phyloP scores from a whole-genome alignment of 2,329 filamentous ascomycete species.

The Metarhizium anisopliae region DNA sequence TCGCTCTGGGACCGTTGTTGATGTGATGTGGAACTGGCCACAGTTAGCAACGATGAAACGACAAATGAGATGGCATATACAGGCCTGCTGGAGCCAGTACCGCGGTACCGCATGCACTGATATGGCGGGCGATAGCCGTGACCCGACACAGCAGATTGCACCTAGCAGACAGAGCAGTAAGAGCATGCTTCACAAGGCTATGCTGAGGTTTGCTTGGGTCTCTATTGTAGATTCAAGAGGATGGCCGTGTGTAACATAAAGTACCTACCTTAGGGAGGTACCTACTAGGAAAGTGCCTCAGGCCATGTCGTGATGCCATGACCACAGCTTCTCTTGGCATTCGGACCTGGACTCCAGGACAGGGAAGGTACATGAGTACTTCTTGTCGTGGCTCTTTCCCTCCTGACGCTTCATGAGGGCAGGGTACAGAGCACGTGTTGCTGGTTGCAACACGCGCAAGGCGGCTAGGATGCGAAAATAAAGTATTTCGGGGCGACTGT shows the following conservation, averaged over 20 bases:
- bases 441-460: no score
- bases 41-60: background rate
- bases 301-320: background rate
- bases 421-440: no score
- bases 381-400: no score
- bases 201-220: background rate
- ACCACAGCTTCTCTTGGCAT: background rate
- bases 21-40: background rate
- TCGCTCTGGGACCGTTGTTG: background rate
- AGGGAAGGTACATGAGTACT: background rate
- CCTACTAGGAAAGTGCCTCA: background rate
- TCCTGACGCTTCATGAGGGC: no score
- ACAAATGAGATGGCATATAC: background rate
- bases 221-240: background rate
- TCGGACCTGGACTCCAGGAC: background rate
- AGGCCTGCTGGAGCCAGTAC: background rate
- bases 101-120: no score
- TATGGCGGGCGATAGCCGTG: no score
- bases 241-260: background rate
- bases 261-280: background rate
- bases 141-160: no score
- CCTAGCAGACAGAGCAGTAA: no score
- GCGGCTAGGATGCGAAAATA: no score
- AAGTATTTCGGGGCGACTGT: no score
- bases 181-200: background rate